Evolutionary conservation across 2,329 filamentous ascomycete genomes (phyloP), one percentile per base, ranked within the genome.

Genomic region (Talaromyces funiculosus): DNA sequence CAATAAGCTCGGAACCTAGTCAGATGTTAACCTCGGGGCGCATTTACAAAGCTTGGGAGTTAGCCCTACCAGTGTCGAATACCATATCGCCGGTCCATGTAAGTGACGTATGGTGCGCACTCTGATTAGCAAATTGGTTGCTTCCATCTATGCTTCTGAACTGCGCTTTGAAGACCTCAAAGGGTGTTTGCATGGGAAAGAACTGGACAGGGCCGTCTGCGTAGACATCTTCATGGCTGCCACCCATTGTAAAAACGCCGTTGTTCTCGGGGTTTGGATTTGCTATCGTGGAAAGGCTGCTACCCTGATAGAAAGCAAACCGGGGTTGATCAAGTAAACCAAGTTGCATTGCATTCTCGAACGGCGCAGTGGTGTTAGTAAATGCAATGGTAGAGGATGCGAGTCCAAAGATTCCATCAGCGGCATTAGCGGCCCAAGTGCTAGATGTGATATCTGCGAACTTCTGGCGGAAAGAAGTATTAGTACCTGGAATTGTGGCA

Each of bases 241-340:
- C 47, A 35, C 47, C 47, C 47, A 53, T 53, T n/a, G 47, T 53
- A 10, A 53, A 53, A 9, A 53, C 47, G n/a, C 47, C 47, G n/a
- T 35, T 53, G n/a, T 53, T 53, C 2, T 53, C 29, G 8, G 47
- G 47, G 22, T 12, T 53, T 14, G 47, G 47, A 10, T 53, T 53
- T 53, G 47, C 47, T 31, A 53, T n/a, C 29, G 47, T 53, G 26
- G 47, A 12, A 5, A 53, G 0, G 26, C 47, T 29, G 8, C 5
- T 35, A 35, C 47, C 47, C n/a, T 53, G 29, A 12, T 53, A 53
- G 33, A 53, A 33, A n/a, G 26, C 47, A 35, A 53, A 53, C 26
- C 47, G 47, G n/a, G 47, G 47, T 53, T 53, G 26, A 10, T 53
- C 47, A 8, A 53, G 47, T 9, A 53, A 29, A 9, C 47, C 47